These are phyloP conservation scores for Starmerella floris DNA, from an alignment of 805 yeast genomes.

Conservation along the genomic window DNA sequence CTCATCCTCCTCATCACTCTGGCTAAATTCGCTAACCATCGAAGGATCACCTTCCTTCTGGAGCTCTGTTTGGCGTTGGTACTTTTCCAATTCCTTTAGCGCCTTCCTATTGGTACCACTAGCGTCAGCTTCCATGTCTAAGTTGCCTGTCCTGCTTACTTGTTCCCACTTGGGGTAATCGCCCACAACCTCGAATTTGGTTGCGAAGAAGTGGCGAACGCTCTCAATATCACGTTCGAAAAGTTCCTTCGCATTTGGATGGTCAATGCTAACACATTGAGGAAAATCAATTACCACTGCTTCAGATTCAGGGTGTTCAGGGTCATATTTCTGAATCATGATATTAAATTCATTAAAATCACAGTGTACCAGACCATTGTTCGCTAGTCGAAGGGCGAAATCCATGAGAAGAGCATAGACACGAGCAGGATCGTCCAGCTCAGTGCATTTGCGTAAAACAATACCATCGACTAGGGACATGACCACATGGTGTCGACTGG, in stretches of 20 bases:
- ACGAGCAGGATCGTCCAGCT: constrained; percentile 53
- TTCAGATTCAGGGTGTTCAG: constrained; percentile 39
- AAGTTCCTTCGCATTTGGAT: constrained; percentile 72
- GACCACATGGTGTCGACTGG: constrained; percentile 78
- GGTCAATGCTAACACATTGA: constrained; percentile 89
- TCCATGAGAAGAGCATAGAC: constrained; percentile 77
- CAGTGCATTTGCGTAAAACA: constrained; percentile 72
- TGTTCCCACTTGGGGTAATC: constrained; percentile 79
- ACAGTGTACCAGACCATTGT: constrained; percentile 87
- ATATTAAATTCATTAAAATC: constrained; percentile 96
- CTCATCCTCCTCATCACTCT: constrained; percentile 29
- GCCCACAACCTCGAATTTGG: constrained; percentile 65
- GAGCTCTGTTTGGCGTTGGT: constrained; percentile 36
- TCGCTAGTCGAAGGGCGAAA: constrained; percentile 70
- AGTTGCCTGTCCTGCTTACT: constrained; percentile 47
- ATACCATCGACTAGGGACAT: constrained; percentile 88
- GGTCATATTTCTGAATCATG: constrained; percentile 49
- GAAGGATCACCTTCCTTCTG: constrained; percentile 26
- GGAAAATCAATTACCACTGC: constrained; percentile 96
- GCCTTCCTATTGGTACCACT: constrained; percentile 56
- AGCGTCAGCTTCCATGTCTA: constrained; percentile 83
- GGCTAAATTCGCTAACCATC: constrained; percentile 24
- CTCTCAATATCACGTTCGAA: constrained; percentile 91
- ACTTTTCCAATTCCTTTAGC: constrained; percentile 58
- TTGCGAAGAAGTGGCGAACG: constrained; percentile 66